These are phyloP conservation scores for Penicillium parvum DNA, from an alignment of 495 filamentous ascomycete genomes.

Conservation along the genomic window DNA sequence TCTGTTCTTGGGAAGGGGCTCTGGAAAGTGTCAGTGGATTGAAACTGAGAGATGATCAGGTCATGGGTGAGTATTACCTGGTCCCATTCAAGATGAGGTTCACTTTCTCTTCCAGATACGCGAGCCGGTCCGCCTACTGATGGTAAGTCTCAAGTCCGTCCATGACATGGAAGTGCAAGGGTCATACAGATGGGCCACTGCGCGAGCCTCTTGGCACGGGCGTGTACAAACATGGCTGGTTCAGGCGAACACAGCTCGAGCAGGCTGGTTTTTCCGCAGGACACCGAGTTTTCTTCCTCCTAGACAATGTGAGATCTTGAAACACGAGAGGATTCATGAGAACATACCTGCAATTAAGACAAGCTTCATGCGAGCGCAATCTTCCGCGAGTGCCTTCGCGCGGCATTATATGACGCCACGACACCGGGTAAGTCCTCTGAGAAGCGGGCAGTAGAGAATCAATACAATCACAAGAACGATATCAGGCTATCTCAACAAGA, in stretches of 20 bases:
- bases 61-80: conserved; percentile 17
- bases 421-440: too few species aligned
- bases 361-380: conserved; percentile 44
- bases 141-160: conserved; percentile 13
- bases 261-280: conserved; percentile 45
- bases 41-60: conserved; percentile 1
- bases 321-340: neutral
- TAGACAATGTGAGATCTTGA: conserved; percentile 11
- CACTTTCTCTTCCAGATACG: conserved; percentile 45
- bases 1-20: conserved; percentile 12
- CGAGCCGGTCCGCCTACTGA: conserved; percentile 38
- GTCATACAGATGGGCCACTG: conserved; percentile 33
- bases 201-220: conserved; percentile 21
- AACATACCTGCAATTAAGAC: conserved; percentile 40
- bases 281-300: conserved; percentile 46
- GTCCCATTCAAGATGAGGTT: conserved; percentile 40
- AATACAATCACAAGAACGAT: neutral
- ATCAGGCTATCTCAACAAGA: neutral
- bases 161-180: neutral
- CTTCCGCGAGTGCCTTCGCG: conserved; percentile 36
- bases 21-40: conserved; percentile 5
- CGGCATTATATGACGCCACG: conserved; percentile 24
- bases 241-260: conserved; percentile 42
- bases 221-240: conserved; percentile 41
- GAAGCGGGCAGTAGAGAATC: too few species aligned